These are phyloP conservation scores for Micractinium sp. DNA, from an alignment of 139 green algal species.

Conservation along the genomic window DNA sequence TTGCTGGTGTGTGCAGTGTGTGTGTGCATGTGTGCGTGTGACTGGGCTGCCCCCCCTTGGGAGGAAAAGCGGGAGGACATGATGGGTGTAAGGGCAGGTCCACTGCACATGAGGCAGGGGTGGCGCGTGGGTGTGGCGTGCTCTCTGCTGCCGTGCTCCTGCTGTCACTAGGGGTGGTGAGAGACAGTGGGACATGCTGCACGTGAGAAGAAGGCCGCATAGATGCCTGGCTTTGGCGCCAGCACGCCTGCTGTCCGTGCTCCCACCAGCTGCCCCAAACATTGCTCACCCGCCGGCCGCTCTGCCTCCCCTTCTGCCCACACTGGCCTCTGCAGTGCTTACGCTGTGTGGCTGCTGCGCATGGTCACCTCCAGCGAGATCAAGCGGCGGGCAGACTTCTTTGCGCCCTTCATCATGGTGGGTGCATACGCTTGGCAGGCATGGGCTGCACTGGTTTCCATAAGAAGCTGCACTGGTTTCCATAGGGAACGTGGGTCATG, in stretches of 20 bases:
- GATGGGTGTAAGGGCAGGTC: too few species aligned
- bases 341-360: constrained; percentile 82
- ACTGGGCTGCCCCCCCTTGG: too few species aligned
- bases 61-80: too few species aligned
- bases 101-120: too few species aligned
- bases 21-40: not conserved
- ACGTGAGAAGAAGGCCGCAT: too few species aligned
- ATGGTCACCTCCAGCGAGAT: constrained; percentile 81
- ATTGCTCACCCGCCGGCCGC: constrained; percentile 6
- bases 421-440: not conserved
- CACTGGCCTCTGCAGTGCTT: constrained; percentile 43
- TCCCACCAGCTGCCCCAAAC: not conserved
- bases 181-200: too few species aligned
- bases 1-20: not conserved
- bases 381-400: constrained; percentile 75
- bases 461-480: not conserved
- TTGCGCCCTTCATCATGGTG: constrained; percentile 86
- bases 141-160: too few species aligned
- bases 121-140: too few species aligned
- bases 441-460: not conserved
- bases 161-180: too few species aligned
- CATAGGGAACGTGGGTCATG: too few species aligned
- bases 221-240: too few species aligned
- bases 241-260: too few species aligned
- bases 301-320: not conserved